Evolutionary conservation across 192 early-diverging fungal species (phyloP), one percentile per base, ranked within the genome.

Genomic region (Podila clonocystis): DNA sequence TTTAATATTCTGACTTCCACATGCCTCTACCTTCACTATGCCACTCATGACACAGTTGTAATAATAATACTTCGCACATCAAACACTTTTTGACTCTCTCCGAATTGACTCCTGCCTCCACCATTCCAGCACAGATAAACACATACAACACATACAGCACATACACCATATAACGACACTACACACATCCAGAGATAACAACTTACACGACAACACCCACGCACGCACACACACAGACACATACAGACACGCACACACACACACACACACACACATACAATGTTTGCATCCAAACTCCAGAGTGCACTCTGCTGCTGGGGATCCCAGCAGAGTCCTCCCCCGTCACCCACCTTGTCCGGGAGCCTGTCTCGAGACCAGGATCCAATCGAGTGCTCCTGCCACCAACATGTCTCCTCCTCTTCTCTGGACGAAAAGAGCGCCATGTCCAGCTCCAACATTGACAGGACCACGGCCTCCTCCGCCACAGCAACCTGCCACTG

Each of bases 281-380:
- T 68, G 50, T 31, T 75, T 24, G 5, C 38, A 6, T 38, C 50
- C 55, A 59, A 52, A 22, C 50, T 76, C 13, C 68, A 70, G 41
- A 70, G 60, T 41, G 63, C 72, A 20, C 67, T 76, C n/a, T 78
- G 75, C 41, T 78, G 75, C 58, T 78, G 68, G 68, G 24, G 68
- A 13, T 26, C 75, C 17, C 69, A 67, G 24, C 74, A 77, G 59
- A 77, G 48, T 67, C 75, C 75, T 12, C 75, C 75, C 26, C 9
- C 68, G 17, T 78, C 75, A 2, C 75, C 75, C 20, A 49, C 41
- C 31, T 66, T 36, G 55, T 57, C 68, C 24, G 30, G 1, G 29
- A 45, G 8, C 41, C 31, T 55, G n/a, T 55, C 24, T 24, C 52
- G n/a, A 26, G 20, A 55, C 52, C 52, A 55, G 52, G 52, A 26